Evolutionary conservation across 495 filamentous ascomycete genomes (phyloP).

Genomic region (Tuber magnatum): DNA sequence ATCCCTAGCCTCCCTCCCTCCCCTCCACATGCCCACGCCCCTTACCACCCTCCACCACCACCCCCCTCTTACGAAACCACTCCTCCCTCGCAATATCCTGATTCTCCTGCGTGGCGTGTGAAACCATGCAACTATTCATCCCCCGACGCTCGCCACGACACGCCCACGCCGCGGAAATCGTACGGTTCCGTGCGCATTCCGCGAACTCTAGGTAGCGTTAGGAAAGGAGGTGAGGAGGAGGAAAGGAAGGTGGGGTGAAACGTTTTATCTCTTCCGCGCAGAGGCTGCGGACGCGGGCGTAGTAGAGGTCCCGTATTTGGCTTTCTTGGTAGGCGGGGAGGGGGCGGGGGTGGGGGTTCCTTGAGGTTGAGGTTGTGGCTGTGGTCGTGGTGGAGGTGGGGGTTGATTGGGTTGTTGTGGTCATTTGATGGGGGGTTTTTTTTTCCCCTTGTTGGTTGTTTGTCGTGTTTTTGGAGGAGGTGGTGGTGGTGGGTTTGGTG

Average conservation of each 20-base stretch:
- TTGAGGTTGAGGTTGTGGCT: not conserved
- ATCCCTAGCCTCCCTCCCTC: constrained; percentile 16
- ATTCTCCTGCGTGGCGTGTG: constrained; percentile 72
- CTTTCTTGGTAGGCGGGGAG: constrained; percentile 84
- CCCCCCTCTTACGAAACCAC: constrained; percentile 72
- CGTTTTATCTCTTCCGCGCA: constrained; percentile 85
- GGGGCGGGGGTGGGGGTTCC: constrained; percentile 57
- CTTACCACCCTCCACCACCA: constrained; percentile 57
- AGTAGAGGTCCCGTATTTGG: constrained; percentile 82
- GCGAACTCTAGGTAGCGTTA: constrained; percentile 61
- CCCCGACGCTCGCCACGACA: constrained; percentile 68
- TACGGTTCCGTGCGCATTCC: constrained; percentile 75
- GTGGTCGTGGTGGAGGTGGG: not conserved
- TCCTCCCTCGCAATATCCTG: constrained; percentile 85
- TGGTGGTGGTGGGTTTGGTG: not conserved
- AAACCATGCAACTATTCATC: constrained; percentile 92
- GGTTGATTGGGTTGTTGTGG: not conserved
- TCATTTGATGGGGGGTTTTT: not conserved
- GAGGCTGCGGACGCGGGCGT: constrained; percentile 69
- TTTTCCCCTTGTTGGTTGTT: not conserved
- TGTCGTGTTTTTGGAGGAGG: not conserved
- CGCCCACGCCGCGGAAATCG: constrained; percentile 73
- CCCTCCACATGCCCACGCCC: constrained; percentile 38
- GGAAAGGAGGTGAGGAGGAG: not conserved
- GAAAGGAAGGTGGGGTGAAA: constrained; percentile 39